These are phyloP conservation scores for Psidium friedrichsthalianum DNA, from an alignment of 345 rosid genomes.

Conservation along the genomic window DNA sequence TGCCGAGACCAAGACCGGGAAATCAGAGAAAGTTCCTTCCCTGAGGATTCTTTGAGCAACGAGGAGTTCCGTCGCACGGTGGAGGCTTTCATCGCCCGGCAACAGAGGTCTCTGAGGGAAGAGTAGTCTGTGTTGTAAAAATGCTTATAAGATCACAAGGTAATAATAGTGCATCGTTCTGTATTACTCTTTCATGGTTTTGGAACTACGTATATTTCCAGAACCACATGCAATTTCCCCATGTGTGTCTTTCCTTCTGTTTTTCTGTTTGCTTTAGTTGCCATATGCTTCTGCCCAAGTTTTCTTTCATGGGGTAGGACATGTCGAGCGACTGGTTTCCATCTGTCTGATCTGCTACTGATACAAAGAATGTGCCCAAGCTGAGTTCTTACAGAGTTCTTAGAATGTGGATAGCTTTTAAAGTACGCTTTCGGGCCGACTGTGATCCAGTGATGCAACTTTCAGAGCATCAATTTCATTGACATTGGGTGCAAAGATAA, in stretches of 20 bases:
- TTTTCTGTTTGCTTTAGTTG: neutral
- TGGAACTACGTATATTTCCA: neutral
- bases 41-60: constrained; percentile 57
- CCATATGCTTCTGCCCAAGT: neutral
- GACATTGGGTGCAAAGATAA: neutral
- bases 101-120: constrained; percentile 53
- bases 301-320: neutral
- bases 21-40: constrained; percentile 12
- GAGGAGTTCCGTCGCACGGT: constrained; percentile 56
- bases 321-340: neutral
- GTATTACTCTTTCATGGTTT: neutral
- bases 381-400: neutral
- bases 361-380: neutral
- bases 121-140: constrained; percentile 26
- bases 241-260: neutral
- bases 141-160: neutral
- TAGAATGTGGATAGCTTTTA: neutral
- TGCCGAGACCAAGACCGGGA: constrained; percentile 12
- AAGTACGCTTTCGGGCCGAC: neutral
- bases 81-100: constrained; percentile 77
- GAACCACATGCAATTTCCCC: neutral
- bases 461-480: neutral
- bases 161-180: neutral
- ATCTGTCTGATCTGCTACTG: neutral
- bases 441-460: neutral